Evolutionary conservation across 2,329 filamentous ascomycete species (phyloP).

Genomic region (Aspergillus viridinutans): DNA sequence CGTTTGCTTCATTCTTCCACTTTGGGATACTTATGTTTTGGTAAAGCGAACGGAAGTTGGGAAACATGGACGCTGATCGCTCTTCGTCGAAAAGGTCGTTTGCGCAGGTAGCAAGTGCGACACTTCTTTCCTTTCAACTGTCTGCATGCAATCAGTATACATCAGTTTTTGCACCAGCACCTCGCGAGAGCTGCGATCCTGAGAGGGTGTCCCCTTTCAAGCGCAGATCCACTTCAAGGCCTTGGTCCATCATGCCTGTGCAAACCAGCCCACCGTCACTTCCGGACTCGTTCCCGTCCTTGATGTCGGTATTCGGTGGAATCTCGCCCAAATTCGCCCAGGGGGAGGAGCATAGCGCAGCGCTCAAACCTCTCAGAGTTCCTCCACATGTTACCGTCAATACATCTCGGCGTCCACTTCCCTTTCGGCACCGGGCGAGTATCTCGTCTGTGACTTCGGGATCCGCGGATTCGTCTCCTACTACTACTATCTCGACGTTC

Average conservation of each 20-base stretch:
- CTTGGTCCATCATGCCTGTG: constrained; percentile 34
- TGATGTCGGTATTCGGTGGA: constrained; percentile 51
- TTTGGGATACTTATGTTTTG: constrained; percentile 10
- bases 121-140: constrained; percentile 20
- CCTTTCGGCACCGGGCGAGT: constrained; percentile 40
- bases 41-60: constrained; percentile 8
- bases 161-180: constrained; percentile 19
- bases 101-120: constrained; percentile 40
- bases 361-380: constrained; percentile 23
- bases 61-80: constrained; percentile 27
- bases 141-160: constrained; percentile 26
- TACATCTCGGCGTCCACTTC: constrained; percentile 22
- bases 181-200: constrained; percentile 23
- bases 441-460: constrained; percentile 56
- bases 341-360: constrained; percentile 25
- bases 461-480: constrained; percentile 91
- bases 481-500: constrained; percentile 86
- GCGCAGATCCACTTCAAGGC: constrained; percentile 22
- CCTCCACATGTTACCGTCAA: constrained; percentile 26
- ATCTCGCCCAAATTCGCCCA: constrained; percentile 21
- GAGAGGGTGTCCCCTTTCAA: constrained; percentile 29
- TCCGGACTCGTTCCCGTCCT: constrained; percentile 48
- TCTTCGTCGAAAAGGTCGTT: constrained; percentile 33
- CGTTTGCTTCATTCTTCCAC: constrained; percentile 17
- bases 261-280: constrained; percentile 38